phyloP scores from a whole-genome alignment of 352 stramenopile genomes.

The Globisporangium barbulae region DNA sequence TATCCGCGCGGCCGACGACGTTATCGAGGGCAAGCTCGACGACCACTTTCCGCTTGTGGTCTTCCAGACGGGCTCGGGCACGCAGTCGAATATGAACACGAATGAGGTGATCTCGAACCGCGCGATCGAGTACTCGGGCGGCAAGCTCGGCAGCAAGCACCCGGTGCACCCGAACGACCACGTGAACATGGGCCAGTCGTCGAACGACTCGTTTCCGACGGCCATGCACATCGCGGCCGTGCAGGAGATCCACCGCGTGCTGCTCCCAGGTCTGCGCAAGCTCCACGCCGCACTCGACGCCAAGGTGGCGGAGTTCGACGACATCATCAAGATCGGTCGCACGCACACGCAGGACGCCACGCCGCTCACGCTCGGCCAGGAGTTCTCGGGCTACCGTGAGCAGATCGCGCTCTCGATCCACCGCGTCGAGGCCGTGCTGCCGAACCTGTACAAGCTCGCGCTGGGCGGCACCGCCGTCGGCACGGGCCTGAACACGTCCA shows the following conservation, averaged over 20 bases:
- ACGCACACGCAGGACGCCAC: constrained; percentile 96
- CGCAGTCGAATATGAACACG: constrained; percentile 78
- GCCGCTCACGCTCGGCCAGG: constrained; percentile 96
- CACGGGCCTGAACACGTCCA: constrained; percentile 90
- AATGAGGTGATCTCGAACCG: constrained; percentile 79
- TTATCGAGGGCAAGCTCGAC: constrained; percentile 91
- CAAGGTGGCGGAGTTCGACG: constrained; percentile 90
- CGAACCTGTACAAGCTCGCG: constrained; percentile 90
- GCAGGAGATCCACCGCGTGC: constrained; percentile 77
- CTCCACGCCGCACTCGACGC: constrained; percentile 81
- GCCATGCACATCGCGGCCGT: constrained; percentile 96
- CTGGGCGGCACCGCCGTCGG: constrained; percentile 95
- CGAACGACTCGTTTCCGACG: constrained; percentile 97
- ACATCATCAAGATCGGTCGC: constrained; percentile 97
- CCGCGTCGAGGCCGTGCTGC: constrained; percentile 80
- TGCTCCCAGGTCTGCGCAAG: constrained; percentile 70
- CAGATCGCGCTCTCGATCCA: constrained; percentile 91
- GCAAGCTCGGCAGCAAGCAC: constrained; percentile 48
- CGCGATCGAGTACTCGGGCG: constrained; percentile 52
- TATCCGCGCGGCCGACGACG: constrained; percentile 88
- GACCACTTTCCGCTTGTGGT: constrained; percentile 94
- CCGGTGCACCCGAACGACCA: constrained; percentile 96
- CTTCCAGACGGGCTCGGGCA: constrained; percentile 72
- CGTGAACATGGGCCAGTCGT: constrained; percentile 96
- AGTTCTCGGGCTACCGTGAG: constrained; percentile 94